Evolutionary conservation across 2,329 filamentous ascomycete genomes (phyloP).

Genomic region (Claviceps paspali): DNA sequence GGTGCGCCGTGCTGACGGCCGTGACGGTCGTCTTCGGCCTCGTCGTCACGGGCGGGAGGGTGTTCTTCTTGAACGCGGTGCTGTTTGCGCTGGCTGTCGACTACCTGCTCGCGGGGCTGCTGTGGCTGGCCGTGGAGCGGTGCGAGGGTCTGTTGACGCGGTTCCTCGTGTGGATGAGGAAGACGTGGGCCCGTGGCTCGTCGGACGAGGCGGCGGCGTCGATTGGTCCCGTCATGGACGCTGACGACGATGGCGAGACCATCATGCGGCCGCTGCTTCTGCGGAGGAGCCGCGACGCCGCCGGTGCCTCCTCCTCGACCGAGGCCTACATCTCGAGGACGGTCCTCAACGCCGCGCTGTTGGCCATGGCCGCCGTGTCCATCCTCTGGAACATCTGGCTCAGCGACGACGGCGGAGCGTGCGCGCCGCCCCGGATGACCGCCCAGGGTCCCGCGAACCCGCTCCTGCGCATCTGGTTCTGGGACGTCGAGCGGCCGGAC

Average conservation of each 20-base stretch:
- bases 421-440: no score
- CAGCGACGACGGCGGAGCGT: conserved; percentile 24
- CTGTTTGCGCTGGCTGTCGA: conserved; percentile 29
- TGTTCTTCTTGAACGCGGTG: conserved; percentile 28
- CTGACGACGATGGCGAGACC: conserved; percentile 9
- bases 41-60: conserved; percentile 15
- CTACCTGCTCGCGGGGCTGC: conserved; percentile 26
- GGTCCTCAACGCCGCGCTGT: conserved; percentile 22
- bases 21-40: conserved; percentile 19
- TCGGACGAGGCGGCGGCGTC: conserved; percentile 8
- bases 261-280: conserved; percentile 20
- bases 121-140: conserved; percentile 23
- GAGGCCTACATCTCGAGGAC: conserved; percentile 21
- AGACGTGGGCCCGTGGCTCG: conserved; percentile 1
- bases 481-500: conserved; percentile 11
- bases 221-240: neutral
- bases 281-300: neutral
- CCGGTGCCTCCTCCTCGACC: neutral
- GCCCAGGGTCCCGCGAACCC: conserved; percentile 9
- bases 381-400: conserved; percentile 34
- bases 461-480: conserved; percentile 26
- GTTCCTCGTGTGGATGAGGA: conserved; percentile 9
- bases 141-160: conserved; percentile 20
- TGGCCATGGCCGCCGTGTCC: conserved; percentile 19
- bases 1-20: conserved; percentile 20